A percentile compares a stretch with the other conserved stretches of the same genome.
phyloP scores from a whole-genome alignment of 2,329 filamentous ascomycete genomes.

The Xylaria arbuscula region DNA sequence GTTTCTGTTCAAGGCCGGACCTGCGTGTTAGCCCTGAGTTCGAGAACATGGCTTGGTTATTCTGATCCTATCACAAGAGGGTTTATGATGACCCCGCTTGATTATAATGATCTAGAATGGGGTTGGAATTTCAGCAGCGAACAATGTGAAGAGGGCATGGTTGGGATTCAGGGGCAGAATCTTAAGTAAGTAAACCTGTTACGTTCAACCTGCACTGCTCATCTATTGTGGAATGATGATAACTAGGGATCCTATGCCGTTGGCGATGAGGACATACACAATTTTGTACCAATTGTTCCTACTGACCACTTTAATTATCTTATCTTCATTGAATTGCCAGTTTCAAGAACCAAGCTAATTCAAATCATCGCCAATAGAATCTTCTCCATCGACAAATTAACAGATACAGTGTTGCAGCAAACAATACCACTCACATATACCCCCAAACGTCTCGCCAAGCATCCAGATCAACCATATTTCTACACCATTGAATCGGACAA shows the following conservation, averaged over 20 bases:
- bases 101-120: constrained; percentile 89
- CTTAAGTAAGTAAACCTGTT: constrained; percentile 71
- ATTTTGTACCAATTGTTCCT: constrained; percentile 92
- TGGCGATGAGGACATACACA: constrained; percentile 67
- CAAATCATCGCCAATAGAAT: constrained; percentile 68
- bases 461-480: constrained; percentile 88
- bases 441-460: constrained; percentile 85
- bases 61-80: constrained; percentile 86
- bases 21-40: constrained; percentile 89
- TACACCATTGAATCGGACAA: constrained; percentile 96
- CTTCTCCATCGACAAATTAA: constrained; percentile 88
- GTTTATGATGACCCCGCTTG: constrained; percentile 92
- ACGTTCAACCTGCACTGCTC: constrained; percentile 42
- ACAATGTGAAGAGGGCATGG: constrained; percentile 92
- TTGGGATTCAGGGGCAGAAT: constrained; percentile 90
- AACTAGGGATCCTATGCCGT: constrained; percentile 67
- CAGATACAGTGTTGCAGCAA: constrained; percentile 87
- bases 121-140: constrained; percentile 97
- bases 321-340: constrained; percentile 1
- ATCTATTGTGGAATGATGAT: constrained; percentile 67
- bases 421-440: constrained; percentile 90
- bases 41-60: constrained; percentile 95
- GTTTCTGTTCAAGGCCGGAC: constrained; percentile 88
- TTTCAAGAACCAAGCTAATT: constrained; percentile 43
- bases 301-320: constrained; percentile 70